These are phyloP conservation scores for Talaromyces nanjingensis DNA, from an alignment of 495 filamentous ascomycete genomes.

Conservation along the genomic window DNA sequence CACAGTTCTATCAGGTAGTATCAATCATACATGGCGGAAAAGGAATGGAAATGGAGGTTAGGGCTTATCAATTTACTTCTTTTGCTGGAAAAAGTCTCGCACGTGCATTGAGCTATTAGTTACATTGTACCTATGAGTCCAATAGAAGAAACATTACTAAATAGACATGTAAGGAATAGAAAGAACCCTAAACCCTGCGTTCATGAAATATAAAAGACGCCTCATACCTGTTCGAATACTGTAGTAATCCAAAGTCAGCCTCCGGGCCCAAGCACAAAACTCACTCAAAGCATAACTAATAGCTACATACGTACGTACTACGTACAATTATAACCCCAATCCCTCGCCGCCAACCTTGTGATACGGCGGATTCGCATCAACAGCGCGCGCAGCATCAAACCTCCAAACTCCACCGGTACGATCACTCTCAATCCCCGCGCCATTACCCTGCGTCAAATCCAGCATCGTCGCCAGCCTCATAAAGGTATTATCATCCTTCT, in stretches of 20 bases:
- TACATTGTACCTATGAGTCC: not conserved
- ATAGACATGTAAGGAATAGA: constrained; percentile 8
- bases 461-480: constrained; percentile 48
- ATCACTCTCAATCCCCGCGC: constrained; percentile 51
- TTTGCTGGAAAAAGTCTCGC: not conserved
- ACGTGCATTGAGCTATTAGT: not conserved
- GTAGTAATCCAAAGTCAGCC: not conserved
- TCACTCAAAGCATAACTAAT: too few relatives aligned
- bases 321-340: constrained; percentile 22
- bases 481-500: constrained; percentile 50
- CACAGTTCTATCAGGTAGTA: not conserved
- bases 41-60: constrained; percentile 29
- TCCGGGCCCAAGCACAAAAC: not conserved
- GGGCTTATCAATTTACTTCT: not conserved
- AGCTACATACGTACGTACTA: constrained; percentile 12
- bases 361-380: constrained; percentile 36
- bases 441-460: constrained; percentile 36
- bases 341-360: constrained; percentile 34
- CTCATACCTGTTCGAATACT: not conserved
- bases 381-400: constrained; percentile 64
- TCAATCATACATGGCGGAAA: constrained; percentile 22
- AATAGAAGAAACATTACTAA: not conserved
- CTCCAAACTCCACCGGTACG: constrained; percentile 88
- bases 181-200: not conserved
- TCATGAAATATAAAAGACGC: not conserved